Evolutionary conservation across 1,284 basidiomycete species (phyloP).

Genomic region (Trichosporon coremiiforme): DNA sequence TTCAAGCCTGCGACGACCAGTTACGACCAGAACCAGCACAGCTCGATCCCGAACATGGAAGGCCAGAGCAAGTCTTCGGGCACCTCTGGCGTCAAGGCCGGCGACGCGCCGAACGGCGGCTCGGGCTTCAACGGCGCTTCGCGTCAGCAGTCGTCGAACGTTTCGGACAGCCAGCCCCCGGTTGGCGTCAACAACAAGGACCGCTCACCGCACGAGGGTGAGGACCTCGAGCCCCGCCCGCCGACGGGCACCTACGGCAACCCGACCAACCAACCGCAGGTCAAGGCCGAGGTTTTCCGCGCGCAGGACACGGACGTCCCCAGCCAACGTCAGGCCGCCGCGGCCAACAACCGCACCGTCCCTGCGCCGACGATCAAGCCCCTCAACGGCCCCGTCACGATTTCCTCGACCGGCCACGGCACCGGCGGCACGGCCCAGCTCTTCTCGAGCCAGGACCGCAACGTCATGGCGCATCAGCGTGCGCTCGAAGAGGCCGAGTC

Average conservation of each 20-base stretch:
- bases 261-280: background rate
- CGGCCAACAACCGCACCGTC: slow-evolving; percentile 32
- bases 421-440: background rate
- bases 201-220: background rate
- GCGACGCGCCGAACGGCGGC: slow-evolving; percentile 16
- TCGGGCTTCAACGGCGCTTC: slow-evolving; percentile 18
- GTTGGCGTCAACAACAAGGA: slow-evolving; percentile 2
- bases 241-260: slow-evolving; percentile 14
- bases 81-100: slow-evolving; percentile 10
- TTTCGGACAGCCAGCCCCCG: background rate
- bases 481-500: slow-evolving; percentile 18
- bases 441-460: slow-evolving; percentile 6
- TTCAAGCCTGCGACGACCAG: background rate
- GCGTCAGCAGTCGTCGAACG: slow-evolving; percentile 9
- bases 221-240: background rate
- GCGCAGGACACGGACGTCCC: slow-evolving; percentile 27
- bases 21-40: background rate
- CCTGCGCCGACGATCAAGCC: slow-evolving; percentile 34
- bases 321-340: slow-evolving; percentile 31
- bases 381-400: slow-evolving; percentile 22
- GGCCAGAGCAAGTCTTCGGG: background rate
- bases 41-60: background rate
- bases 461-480: slow-evolving; percentile 1
- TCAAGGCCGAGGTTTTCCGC: slow-evolving; percentile 9
- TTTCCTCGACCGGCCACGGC: background rate